A percentile compares a stretch with the other conserved stretches of the same genome.
phyloP scores from a whole-genome alignment of 257 asterid genomes.

The Haberlea rhodopensis region DNA sequence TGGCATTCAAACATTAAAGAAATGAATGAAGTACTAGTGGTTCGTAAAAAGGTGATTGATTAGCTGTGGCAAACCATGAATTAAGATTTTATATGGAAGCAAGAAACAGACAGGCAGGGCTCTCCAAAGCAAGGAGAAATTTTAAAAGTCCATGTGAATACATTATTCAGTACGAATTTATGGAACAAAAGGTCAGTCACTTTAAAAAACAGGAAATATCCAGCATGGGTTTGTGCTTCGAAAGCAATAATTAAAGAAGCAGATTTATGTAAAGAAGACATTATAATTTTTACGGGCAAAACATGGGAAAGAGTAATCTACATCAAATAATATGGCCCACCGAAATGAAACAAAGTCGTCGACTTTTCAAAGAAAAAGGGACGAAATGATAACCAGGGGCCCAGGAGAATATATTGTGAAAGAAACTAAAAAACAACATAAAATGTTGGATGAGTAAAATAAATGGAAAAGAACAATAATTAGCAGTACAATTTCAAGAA shows the following conservation, averaged over 20 bases:
- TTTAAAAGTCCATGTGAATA: conserved; percentile 4
- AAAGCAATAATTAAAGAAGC: conserved; percentile 22
- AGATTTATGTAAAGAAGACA: background rate
- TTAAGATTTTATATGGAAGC: background rate
- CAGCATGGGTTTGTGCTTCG: conserved; percentile 25
- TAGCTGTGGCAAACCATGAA: background rate
- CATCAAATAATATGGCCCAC: conserved; percentile 15
- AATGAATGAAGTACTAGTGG: background rate
- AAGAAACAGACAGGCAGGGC: conserved; percentile 9
- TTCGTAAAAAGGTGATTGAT: background rate
- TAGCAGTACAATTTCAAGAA: conserved; percentile 13
- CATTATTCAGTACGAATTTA: conserved; percentile 21
- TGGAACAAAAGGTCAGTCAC: conserved; percentile 12
- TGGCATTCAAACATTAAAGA: conserved; percentile 5
- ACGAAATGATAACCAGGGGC: background rate
- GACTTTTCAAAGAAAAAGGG: background rate
- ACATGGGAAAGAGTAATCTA: conserved; percentile 25
- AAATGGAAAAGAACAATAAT: conserved; percentile 9
- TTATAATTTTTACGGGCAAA: conserved; percentile 20
- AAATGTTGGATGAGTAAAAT: conserved; percentile 12
- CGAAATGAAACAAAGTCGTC: background rate
- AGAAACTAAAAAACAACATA: conserved; percentile 7
- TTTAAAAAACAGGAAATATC: conserved; percentile 8
- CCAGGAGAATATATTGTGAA: background rate
- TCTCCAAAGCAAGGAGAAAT: background rate